phyloP scores from a whole-genome alignment of 164 flowering plant genomes.

The Chloranthus sessilifolius region DNA sequence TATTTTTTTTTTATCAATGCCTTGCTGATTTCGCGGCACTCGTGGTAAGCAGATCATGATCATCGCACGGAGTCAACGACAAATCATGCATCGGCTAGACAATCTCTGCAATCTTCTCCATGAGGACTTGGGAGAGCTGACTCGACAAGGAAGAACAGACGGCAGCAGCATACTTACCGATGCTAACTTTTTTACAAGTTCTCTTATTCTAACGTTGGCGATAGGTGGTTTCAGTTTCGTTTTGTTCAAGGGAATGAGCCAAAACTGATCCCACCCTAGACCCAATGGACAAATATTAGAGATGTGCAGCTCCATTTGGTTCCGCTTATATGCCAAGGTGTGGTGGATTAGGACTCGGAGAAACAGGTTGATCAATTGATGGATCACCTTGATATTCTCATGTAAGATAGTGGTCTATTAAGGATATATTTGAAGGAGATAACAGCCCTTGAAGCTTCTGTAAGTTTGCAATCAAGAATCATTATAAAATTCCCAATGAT shows the following conservation, averaged over 20 bases:
- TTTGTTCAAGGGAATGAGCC: slow-evolving; percentile 35
- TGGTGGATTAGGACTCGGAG: too few relatives aligned
- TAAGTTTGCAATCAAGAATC: too few relatives aligned
- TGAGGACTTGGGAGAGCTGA: slow-evolving; percentile 39
- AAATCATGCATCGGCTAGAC: slow-evolving; percentile 76
- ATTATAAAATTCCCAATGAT: too few relatives aligned
- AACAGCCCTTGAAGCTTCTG: too few relatives aligned
- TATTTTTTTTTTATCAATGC: background rate
- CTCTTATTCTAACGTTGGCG: slow-evolving; percentile 51
- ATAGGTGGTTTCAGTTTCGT: slow-evolving; percentile 53
- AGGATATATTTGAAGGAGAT: too few relatives aligned
- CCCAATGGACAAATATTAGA: too few relatives aligned
- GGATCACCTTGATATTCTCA: too few relatives aligned
- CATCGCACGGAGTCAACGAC: slow-evolving; percentile 66
- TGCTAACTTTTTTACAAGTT: slow-evolving; percentile 27
- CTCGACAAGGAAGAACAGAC: slow-evolving; percentile 35
- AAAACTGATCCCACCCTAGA: slow-evolving; percentile 31
- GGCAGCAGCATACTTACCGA: slow-evolving; percentile 17
- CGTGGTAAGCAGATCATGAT: slow-evolving; percentile 39
- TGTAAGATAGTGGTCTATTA: too few relatives aligned
- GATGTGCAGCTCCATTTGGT: too few relatives aligned
- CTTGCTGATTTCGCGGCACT: too few relatives aligned
- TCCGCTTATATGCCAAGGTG: too few relatives aligned
- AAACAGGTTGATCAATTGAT: too few relatives aligned
- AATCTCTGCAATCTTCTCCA: slow-evolving; percentile 55